phyloP scores from a whole-genome alignment of 345 rosid genomes.

The Durio zibethinus region DNA sequence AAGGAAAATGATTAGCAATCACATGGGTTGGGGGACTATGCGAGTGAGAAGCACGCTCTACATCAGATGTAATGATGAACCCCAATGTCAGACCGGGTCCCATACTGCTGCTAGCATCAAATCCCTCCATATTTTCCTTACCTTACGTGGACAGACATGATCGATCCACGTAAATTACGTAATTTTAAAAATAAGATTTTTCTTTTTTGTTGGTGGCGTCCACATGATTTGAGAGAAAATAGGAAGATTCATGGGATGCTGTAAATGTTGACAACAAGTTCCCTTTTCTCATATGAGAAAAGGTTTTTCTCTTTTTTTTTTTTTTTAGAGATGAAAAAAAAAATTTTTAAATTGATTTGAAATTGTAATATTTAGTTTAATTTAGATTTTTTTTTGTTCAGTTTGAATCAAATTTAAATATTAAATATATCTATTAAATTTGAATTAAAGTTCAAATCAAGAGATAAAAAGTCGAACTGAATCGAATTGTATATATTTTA shows the following conservation, averaged over 20 bases:
- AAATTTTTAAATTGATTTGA: no score
- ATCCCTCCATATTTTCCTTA: neutral
- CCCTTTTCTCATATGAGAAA: no score
- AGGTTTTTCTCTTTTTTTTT: no score
- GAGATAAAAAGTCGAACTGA: no score
- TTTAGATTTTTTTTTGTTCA: no score
- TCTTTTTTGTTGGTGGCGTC: neutral
- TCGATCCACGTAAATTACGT: constrained; percentile 13
- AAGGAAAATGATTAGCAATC: constrained; percentile 28
- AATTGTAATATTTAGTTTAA: no score
- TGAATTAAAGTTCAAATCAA: no score
- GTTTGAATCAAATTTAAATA: no score
- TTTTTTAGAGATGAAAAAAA: no score
- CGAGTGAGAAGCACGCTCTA: constrained; percentile 16
- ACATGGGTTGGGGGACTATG: constrained; percentile 18
- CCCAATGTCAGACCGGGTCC: neutral
- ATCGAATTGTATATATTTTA: no score
- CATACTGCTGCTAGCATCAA: neutral
- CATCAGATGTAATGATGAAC: constrained; percentile 19
- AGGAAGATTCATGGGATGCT: no score
- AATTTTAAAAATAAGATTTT: neutral
- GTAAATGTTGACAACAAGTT: neutral
- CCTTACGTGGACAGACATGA: neutral
- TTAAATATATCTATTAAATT: no score
- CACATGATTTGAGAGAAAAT: neutral